Evolutionary conservation across 495 filamentous ascomycete genomes (phyloP).

Genomic region (Xylaria nigripes): DNA sequence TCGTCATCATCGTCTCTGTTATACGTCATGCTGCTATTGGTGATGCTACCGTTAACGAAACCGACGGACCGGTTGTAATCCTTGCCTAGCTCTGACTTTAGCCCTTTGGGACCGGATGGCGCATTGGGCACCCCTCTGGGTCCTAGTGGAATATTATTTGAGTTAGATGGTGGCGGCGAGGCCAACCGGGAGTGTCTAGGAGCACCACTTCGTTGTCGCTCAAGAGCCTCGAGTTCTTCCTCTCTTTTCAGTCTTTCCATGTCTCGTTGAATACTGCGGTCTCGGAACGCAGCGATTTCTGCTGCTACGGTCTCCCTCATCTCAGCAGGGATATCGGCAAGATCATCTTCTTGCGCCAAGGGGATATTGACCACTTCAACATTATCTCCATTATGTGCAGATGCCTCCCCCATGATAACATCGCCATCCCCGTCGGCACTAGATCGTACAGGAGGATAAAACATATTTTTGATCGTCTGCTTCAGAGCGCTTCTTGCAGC

Average conservation of each 20-base stretch:
- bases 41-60: constrained; percentile 76
- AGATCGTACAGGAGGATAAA: constrained; percentile 54
- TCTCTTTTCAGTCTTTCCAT: constrained; percentile 78
- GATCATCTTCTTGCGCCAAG: constrained; percentile 82
- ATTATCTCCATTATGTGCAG: constrained; percentile 48
- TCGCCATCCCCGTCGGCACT: constrained; percentile 56
- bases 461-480: constrained; percentile 59
- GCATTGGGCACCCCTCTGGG: constrained; percentile 71
- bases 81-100: constrained; percentile 43
- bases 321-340: constrained; percentile 90
- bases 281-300: constrained; percentile 90
- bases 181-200: constrained; percentile 58
- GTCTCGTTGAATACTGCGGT: constrained; percentile 78
- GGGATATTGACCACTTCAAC: constrained; percentile 88
- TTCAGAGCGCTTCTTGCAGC: constrained; percentile 55
- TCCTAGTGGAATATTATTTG: constrained; percentile 80
- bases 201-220: constrained; percentile 63
- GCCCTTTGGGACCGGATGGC: constrained; percentile 71
- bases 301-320: constrained; percentile 94
- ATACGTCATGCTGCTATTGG: constrained; percentile 48
- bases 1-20: constrained; percentile 78
- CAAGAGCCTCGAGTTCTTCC: constrained; percentile 85
- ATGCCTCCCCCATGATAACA: constrained; percentile 58
- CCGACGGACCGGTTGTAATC: constrained; percentile 50
- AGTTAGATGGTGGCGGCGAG: constrained; percentile 60